Evolutionary conservation across 306 rosid species (phyloP).

Genomic region (Benincasa hispida): DNA sequence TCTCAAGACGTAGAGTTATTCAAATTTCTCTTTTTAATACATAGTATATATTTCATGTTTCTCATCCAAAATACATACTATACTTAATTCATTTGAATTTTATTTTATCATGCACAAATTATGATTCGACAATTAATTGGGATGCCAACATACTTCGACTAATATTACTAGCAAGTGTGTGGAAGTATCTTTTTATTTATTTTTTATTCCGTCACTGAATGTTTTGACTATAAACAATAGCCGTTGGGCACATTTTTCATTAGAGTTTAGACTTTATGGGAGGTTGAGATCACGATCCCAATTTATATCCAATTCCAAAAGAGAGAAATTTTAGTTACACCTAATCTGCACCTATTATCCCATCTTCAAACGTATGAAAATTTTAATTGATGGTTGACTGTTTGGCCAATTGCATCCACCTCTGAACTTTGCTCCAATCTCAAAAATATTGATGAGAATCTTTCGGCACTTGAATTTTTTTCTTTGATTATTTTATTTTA

Average conservation of each 20-base stretch:
- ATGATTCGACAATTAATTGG: no score
- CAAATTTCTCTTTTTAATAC: background rate
- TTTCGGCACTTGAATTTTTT: background rate
- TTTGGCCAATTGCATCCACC: background rate
- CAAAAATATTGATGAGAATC: background rate
- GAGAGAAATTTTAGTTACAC: background rate
- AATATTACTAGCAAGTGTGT: background rate
- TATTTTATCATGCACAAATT: no score
- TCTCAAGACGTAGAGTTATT: background rate
- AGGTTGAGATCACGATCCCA: background rate
- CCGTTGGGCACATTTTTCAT: background rate
- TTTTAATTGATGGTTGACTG: background rate
- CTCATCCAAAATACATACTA: no score
- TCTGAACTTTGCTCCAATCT: background rate
- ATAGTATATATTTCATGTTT: background rate
- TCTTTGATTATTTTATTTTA: background rate
- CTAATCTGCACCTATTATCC: constrained; percentile 2
- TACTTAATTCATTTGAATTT: no score
- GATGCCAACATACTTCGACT: no score
- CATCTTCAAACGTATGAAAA: background rate
- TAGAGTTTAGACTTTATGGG: background rate
- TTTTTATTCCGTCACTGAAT: background rate
- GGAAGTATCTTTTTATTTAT: background rate
- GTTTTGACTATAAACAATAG: background rate
- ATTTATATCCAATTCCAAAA: background rate